Base-by-base conservation (phyloP, 257 asterid species). In the Ilex asprella region DNA sequence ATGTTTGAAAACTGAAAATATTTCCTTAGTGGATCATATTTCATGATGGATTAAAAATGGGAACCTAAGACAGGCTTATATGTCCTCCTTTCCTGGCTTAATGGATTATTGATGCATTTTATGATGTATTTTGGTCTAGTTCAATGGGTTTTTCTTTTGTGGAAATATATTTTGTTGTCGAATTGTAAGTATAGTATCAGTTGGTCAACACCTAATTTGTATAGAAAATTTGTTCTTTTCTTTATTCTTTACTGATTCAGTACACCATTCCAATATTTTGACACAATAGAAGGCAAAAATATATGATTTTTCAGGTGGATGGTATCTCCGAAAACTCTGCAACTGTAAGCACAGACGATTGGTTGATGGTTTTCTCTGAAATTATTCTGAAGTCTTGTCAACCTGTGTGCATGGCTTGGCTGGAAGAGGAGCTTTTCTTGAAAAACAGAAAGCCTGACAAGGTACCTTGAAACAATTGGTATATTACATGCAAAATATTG, bases 361-460 rank as follows among this genome's bases (percentile, higher is more conserved):
- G 75, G 58, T 56, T 75, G 69, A 59, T 66, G 35, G 69, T 72
- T 73, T 81, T 89, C 68, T 72, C 70, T 51, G 78, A 78, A 54
- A 79, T 77, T 69, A 66, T 89, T 69, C 84, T 73, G 61, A 87
- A 74, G 53, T 85, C 89, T 70, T 77, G 88, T 71, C 90, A 67
- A 74, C 91, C 86, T 59, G 76, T 92, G 66, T 85, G 95, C 83
- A 75, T 83, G 79, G 70, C 81, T 66, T 92, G 99, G 99, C 77
- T 92, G 79, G 89, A 85, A 79, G 95, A 85, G 79, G 99, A 89
- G 79, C 82, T 92, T 63, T 57, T 56, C 67, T 77, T 83, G 47
- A 70, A 73, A 66, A 79, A 81, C 55, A 60, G 66, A 31, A 75
- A 75, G 57, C 75, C 76, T 73, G 84, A 89, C 76, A 83, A 75